Percentiles rank a stretch among this genome's conserved stretches.
Conservation (phyloP, 768 basidiomycete species). For the Amanita subjunquillea region DNA sequence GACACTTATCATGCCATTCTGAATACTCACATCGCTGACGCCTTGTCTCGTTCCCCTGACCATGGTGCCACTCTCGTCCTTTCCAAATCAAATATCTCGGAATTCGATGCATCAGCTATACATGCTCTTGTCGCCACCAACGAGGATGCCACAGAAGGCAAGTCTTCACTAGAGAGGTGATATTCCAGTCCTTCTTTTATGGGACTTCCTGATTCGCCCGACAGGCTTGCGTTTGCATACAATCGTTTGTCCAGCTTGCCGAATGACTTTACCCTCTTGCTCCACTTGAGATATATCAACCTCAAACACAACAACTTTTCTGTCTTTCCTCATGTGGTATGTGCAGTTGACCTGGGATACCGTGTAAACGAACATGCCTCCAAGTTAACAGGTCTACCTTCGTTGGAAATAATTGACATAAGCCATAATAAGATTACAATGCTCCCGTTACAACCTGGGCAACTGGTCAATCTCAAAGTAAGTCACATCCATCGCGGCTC, state of each 20-base stretch:
- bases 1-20: constrained; percentile 28
- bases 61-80: constrained; percentile 78
- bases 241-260: constrained; percentile 79
- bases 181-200: background rate
- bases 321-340: constrained; percentile 78
- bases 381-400: constrained; percentile 76
- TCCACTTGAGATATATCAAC: constrained; percentile 76
- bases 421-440: constrained; percentile 84
- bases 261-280: constrained; percentile 59
- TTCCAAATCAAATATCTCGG: constrained; percentile 65
- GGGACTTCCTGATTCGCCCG: constrained; percentile 1
- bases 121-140: constrained; percentile 63
- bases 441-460: constrained; percentile 73
- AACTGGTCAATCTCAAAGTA: constrained; percentile 68
- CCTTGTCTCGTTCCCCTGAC: constrained; percentile 59
- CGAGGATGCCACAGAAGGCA: constrained; percentile 35
- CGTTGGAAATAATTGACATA: constrained; percentile 89
- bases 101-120: constrained; percentile 67
- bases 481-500: constrained; percentile 9
- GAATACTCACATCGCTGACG: constrained; percentile 53
- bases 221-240: constrained; percentile 76
- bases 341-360: constrained; percentile 19
- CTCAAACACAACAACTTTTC: constrained; percentile 78
- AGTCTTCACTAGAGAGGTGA: constrained; percentile 55
- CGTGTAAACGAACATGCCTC: constrained; percentile 3